A percentile compares a stretch with the other conserved stretches of the same genome.
phyloP scores from a whole-genome alignment of 805 yeast species.

The Kodamaea sagamina region DNA sequence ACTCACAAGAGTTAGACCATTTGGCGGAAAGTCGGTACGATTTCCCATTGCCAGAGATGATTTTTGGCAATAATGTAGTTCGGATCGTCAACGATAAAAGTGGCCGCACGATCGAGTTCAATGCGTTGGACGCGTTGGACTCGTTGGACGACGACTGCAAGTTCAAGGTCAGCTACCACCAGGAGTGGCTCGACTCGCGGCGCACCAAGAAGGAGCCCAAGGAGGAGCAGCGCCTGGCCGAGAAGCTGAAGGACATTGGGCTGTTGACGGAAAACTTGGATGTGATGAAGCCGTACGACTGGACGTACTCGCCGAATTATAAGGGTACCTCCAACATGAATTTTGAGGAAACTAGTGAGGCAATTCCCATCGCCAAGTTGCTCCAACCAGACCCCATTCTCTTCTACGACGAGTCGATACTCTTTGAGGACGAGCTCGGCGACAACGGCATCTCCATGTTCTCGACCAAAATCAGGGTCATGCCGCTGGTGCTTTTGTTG shows the following conservation, averaged over 20 bases:
- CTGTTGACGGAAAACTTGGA: conserved; percentile 48
- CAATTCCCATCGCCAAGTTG: conserved; percentile 71
- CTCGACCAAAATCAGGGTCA: conserved; percentile 80
- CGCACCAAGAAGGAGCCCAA: conserved; percentile 25
- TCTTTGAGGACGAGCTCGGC: conserved; percentile 94
- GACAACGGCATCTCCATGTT: conserved; percentile 90
- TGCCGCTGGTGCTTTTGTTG: conserved; percentile 76
- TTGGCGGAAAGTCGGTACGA: conserved; percentile 59
- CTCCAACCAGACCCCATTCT: conserved; percentile 79
- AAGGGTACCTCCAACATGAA: conserved; percentile 53
- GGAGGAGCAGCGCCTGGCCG: conserved; percentile 28
- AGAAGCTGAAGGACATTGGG: conserved; percentile 31
- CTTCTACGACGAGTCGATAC: conserved; percentile 83
- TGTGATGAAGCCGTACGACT: conserved; percentile 83
- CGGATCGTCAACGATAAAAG: conserved; percentile 45
- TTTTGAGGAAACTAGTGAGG: conserved; percentile 23
- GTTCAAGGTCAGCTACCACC: conserved; percentile 75
- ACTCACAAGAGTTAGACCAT: conserved; percentile 68
- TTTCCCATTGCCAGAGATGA: conserved; percentile 95
- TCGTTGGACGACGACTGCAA: conserved; percentile 36
- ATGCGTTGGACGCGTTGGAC: conserved; percentile 70
- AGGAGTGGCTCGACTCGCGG: conserved; percentile 66
- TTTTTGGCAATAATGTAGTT: conserved; percentile 81
- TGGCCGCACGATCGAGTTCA: conserved; percentile 57
- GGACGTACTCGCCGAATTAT: conserved; percentile 91